phyloP scores from a whole-genome alignment of 2,329 filamentous ascomycete genomes.

The Arachnopeziza araneosa region DNA sequence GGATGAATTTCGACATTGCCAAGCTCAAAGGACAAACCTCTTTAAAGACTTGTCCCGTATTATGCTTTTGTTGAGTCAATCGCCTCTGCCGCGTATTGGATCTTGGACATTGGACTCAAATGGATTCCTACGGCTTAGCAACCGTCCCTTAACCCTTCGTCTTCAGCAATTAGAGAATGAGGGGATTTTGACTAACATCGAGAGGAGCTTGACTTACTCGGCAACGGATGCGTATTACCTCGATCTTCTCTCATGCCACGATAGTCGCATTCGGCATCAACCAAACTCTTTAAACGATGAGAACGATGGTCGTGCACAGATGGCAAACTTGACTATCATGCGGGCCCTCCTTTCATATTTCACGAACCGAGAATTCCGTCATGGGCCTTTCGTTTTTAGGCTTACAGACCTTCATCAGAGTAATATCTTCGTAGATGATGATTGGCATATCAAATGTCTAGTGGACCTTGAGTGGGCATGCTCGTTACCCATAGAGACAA shows the following conservation, averaged over 20 bases:
- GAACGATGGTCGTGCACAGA: slow-evolving; percentile 29
- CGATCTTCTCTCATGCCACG: slow-evolving; percentile 32
- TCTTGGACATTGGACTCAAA: slow-evolving; percentile 29
- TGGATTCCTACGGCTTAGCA: slow-evolving; percentile 28
- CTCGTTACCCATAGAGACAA: slow-evolving; percentile 28
- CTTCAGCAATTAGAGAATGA: slow-evolving; percentile 33
- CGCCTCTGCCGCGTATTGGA: slow-evolving; percentile 31
- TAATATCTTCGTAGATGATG: slow-evolving; percentile 35
- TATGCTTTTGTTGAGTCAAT: slow-evolving; percentile 21
- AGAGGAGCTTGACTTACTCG: slow-evolving; percentile 29
- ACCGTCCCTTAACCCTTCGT: slow-evolving; percentile 33
- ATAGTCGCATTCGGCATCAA: slow-evolving; percentile 31
- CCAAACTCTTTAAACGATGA: slow-evolving; percentile 30
- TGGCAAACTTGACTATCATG: slow-evolving; percentile 29
- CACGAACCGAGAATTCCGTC: slow-evolving; percentile 16
- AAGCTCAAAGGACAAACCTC: slow-evolving; percentile 16
- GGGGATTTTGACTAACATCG: slow-evolving; percentile 30
- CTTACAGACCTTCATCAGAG: slow-evolving; percentile 37
- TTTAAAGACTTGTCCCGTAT: slow-evolving; percentile 26
- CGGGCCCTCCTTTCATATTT: slow-evolving; percentile 23
- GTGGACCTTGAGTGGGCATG: slow-evolving; percentile 34
- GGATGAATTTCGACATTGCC: slow-evolving; percentile 21
- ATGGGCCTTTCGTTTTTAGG: slow-evolving; percentile 31
- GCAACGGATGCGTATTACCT: slow-evolving; percentile 25
- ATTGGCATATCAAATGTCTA: slow-evolving; percentile 31